Evolutionary conservation across 163 green algal genomes (phyloP), one percentile per base, ranked within the genome.

Genomic region (Volvox carteri): DNA sequence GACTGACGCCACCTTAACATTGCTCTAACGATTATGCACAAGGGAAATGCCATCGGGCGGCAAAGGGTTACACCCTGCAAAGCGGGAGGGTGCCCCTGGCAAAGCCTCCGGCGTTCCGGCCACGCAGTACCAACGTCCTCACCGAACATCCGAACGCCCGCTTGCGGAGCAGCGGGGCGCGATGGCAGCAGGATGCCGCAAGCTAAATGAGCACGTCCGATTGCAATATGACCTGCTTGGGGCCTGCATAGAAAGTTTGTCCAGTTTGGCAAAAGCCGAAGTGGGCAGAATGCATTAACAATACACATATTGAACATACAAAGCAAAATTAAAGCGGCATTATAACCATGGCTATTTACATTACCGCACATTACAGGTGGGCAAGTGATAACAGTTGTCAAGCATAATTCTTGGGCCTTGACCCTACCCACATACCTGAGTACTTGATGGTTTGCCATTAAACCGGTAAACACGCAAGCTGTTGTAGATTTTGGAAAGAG

Each of bases 111-210:
- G 54, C 54, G 54, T 65, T 2, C 28, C 54, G 28, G 25, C 54
- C 62, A 33, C 25, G 62, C 62, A 77, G 67, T 77, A 77, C 70
- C 39, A 78, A 75, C 65, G 70, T 78, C 70, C 70, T 78, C 70
- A 78, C 70, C 70, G 39, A 78, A 78, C 37, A 78, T 30, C 39
- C 41, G 70, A 28, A 58, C 30, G 39, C 70, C 70, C 19, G 30
- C 21, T 39, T 78, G 37, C 37, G 56, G 23, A 2, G 11, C 41
- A 9, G 23, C 70, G 1, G 70, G 37, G 39, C 70, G 37, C 25
- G 30, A 37, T 33, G 39, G 70, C 70, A 56, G 1, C 12, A 56
- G 2, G 37, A 54, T 56, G 37, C 70, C 70, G 23, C 5, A 19
- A 23, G 30, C 25, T 28, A 33, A 46, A 5, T 78, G 70, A 6